Evolutionary conservation across 495 filamentous ascomycete genomes (phyloP).

Genomic region (Xylaria grammica): DNA sequence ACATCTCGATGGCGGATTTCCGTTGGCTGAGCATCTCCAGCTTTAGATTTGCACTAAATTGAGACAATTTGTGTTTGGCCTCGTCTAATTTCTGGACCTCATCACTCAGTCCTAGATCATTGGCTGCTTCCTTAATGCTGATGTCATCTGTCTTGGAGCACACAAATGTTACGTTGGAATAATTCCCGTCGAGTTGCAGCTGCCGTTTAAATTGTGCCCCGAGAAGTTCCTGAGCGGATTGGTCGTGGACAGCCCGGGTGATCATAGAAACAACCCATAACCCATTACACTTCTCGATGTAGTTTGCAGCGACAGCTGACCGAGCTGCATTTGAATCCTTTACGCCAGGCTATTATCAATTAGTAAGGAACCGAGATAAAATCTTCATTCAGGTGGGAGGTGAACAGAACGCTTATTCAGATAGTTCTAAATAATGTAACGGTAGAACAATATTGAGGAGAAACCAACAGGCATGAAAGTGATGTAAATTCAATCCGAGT

Average conservation of each 20-base stretch:
- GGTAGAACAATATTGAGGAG: no score
- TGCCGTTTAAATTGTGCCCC: constrained; percentile 63
- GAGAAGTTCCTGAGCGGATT: constrained; percentile 60
- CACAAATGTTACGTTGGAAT: constrained; percentile 60
- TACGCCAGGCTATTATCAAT: constrained; percentile 51
- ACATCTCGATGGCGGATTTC: not conserved
- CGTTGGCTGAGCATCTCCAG: not conserved
- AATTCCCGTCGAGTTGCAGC: constrained; percentile 61
- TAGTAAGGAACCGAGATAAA: constrained; percentile 1
- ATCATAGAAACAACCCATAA: constrained; percentile 63
- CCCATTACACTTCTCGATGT: constrained; percentile 58
- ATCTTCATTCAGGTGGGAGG: no score
- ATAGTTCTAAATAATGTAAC: no score
- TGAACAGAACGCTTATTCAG: no score
- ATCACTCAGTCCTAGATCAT: constrained; percentile 42
- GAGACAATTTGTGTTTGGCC: not conserved
- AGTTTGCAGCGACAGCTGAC: constrained; percentile 57
- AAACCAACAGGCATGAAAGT: no score
- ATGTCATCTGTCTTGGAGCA: constrained; percentile 69
- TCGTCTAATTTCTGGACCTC: constrained; percentile 36
- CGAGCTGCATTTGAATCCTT: constrained; percentile 66
- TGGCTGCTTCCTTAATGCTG: constrained; percentile 29
- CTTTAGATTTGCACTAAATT: not conserved
- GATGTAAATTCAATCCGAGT: no score
- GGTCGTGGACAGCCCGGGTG: constrained; percentile 63